Evolutionary conservation across 2,329 filamentous ascomycete species (phyloP).

Genomic region (Zymoseptoria ardabiliae): DNA sequence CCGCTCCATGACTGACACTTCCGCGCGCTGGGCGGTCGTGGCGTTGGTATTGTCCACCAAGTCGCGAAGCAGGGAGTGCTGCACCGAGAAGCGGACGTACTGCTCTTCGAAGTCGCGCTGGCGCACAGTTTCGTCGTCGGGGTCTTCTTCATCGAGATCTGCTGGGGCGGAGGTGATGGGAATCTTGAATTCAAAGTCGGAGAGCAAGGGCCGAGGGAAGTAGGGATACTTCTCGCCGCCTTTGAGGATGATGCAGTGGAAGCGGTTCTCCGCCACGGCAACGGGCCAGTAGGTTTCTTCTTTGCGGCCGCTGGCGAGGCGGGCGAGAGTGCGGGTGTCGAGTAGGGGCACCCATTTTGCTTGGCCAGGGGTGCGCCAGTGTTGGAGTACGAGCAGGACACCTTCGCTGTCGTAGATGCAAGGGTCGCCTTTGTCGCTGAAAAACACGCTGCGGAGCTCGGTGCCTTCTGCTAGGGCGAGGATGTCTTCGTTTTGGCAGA

Average conservation of each 20-base stretch:
- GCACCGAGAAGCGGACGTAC: slow-evolving; percentile 67
- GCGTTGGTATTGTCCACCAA: slow-evolving; percentile 61
- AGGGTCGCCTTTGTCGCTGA: slow-evolving; percentile 87
- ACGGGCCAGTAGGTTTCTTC: slow-evolving; percentile 91
- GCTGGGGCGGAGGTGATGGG: slow-evolving; percentile 54
- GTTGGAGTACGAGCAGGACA: slow-evolving; percentile 75
- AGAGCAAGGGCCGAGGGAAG: slow-evolving; percentile 81
- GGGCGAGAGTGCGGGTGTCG: slow-evolving; percentile 76
- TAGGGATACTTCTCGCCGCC: slow-evolving; percentile 88
- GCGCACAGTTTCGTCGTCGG: slow-evolving; percentile 34
- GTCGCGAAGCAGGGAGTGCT: slow-evolving; percentile 68
- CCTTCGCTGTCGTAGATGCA: slow-evolving; percentile 94
- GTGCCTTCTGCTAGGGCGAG: slow-evolving; percentile 72
- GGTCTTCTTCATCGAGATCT: slow-evolving; percentile 34
- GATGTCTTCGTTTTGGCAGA: slow-evolving; percentile 90
- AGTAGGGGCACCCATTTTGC: slow-evolving; percentile 88
- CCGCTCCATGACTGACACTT: slow-evolving; percentile 65
- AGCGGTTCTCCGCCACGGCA: slow-evolving; percentile 81
- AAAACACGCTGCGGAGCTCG: slow-evolving; percentile 76
- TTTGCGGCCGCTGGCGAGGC: slow-evolving; percentile 77
- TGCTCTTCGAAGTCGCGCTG: slow-evolving; percentile 66
- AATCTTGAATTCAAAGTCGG: slow-evolving; percentile 86
- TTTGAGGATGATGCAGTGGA: slow-evolving; percentile 98
- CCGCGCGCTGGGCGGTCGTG: slow-evolving; percentile 56
- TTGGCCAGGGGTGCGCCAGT: slow-evolving; percentile 81